Conservation (phyloP, 129 eudicot species). For the Scalesia atractyloides region DNA sequence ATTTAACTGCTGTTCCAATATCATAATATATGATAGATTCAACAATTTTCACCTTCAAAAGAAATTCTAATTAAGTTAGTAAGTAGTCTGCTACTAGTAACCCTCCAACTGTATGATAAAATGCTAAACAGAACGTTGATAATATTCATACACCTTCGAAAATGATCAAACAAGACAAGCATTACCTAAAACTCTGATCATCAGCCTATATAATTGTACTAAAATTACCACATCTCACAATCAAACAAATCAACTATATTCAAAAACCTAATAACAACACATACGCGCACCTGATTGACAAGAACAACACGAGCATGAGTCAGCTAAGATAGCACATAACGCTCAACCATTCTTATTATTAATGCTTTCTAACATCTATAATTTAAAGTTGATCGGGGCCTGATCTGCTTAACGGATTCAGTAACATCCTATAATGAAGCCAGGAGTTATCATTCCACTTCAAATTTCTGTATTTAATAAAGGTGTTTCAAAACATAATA, state of each 20-base stretch:
- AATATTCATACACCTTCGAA: background rate
- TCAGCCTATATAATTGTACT: background rate
- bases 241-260: background rate
- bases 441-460: background rate
- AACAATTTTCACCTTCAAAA: conserved; percentile 1
- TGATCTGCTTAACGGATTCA: background rate
- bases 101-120: background rate
- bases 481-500: background rate
- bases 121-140: background rate
- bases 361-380: conserved; percentile 17
- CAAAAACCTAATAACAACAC: background rate
- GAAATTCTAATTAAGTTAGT: background rate
- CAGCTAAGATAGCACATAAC: conserved; percentile 6
- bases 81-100: background rate
- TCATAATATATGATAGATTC: background rate
- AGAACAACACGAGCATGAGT: conserved; percentile 93
- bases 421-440: background rate
- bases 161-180: no score
- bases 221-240: conserved; percentile 6
- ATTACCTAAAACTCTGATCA: no score
- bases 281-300: conserved; percentile 78
- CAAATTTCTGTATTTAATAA: background rate
- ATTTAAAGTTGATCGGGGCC: conserved; percentile 15
- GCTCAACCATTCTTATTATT: conserved; percentile 2
- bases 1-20: background rate